phyloP scores from a whole-genome alignment of 2,329 filamentous ascomycete species.

The Scytalidium sp. region DNA sequence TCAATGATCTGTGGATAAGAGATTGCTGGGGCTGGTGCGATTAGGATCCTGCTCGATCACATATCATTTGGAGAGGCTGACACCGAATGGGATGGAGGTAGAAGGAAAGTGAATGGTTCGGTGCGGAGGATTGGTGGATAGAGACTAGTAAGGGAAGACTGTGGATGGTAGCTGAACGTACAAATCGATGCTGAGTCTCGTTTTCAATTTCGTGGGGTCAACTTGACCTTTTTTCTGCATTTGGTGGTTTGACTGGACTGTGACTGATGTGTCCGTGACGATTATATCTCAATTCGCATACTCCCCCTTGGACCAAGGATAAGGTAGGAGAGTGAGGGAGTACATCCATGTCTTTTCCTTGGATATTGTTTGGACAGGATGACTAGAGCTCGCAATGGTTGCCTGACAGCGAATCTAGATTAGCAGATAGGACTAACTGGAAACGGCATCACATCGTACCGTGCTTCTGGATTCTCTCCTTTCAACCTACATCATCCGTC shows the following conservation, averaged over 20 bases:
- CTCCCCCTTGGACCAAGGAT: no score
- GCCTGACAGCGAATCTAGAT: no score
- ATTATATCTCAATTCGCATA: no score
- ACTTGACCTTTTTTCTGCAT: no score
- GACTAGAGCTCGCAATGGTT: no score
- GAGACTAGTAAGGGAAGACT: slow-evolving; percentile 19
- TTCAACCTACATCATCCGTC: background rate
- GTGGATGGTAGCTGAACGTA: slow-evolving; percentile 23
- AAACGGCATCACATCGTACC: background rate
- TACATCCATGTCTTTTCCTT: no score
- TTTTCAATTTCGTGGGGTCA: background rate
- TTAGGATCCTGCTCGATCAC: slow-evolving; percentile 9
- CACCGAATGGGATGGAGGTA: slow-evolving; percentile 25
- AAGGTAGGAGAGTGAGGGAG: no score
- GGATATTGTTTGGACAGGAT: no score
- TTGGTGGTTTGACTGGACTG: no score
- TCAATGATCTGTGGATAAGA: slow-evolving; percentile 19
- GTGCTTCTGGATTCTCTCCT: background rate
- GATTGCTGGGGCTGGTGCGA: slow-evolving; percentile 8
- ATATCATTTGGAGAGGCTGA: slow-evolving; percentile 23
- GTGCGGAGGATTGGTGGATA: slow-evolving; percentile 21
- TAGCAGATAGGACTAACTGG: background rate
- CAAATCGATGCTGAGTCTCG: slow-evolving; percentile 20
- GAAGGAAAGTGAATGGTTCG: slow-evolving; percentile 25
- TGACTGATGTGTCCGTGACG: no score